Conservation (phyloP, 805 yeast species). For the Ogataea nitratoaversa region DNA sequence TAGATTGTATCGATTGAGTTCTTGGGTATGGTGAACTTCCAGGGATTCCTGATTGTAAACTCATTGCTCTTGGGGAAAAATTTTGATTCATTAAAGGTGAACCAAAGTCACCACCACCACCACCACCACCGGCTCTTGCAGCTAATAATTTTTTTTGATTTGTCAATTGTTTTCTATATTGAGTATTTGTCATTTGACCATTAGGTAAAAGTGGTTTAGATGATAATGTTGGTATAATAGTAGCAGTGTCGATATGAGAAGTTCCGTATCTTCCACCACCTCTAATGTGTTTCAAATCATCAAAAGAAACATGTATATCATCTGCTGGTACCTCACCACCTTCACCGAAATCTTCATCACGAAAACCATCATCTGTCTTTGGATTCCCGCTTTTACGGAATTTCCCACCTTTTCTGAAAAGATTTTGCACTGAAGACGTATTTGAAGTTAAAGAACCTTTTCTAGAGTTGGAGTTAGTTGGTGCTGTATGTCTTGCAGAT, state of each 20-base stretch:
- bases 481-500: neutral
- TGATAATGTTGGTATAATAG: slow-evolving; percentile 68
- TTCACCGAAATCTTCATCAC: slow-evolving; percentile 23
- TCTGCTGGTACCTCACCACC: slow-evolving; percentile 29
- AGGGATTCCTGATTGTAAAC: slow-evolving; percentile 19
- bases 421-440: slow-evolving; percentile 32
- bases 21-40: slow-evolving; percentile 19
- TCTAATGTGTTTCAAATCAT: slow-evolving; percentile 58
- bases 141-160: slow-evolving; percentile 58
- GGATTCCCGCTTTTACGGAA: slow-evolving; percentile 24
- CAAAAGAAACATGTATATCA: slow-evolving; percentile 49
- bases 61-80: slow-evolving; percentile 34
- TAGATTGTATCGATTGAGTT: neutral
- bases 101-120: no score
- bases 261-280: slow-evolving; percentile 67
- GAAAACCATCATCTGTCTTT: slow-evolving; percentile 24
- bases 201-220: slow-evolving; percentile 27
- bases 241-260: slow-evolving; percentile 52
- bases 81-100: slow-evolving; percentile 22
- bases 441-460: slow-evolving; percentile 24
- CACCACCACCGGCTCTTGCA: slow-evolving; percentile 21
- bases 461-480: slow-evolving; percentile 13
- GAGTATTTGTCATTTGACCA: slow-evolving; percentile 43
- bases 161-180: slow-evolving; percentile 67
- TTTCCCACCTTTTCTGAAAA: slow-evolving; percentile 38